A percentile compares a stretch with the other conserved stretches of the same genome.
Conservation (phyloP, 257 asterid genomes). For the Schizonepeta tenuifolia region DNA sequence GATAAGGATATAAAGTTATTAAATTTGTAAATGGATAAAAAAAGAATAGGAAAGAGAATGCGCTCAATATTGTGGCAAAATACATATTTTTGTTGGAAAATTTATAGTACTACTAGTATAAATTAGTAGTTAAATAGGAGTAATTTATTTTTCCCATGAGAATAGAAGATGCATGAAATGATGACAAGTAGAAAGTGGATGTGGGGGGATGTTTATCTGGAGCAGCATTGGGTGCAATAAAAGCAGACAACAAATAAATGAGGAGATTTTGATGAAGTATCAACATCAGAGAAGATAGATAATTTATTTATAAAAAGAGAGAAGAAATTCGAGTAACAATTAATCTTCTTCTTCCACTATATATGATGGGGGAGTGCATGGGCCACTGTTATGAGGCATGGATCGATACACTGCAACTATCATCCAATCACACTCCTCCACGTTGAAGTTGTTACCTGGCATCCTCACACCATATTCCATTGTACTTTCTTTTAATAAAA, state of each 20-base stretch:
- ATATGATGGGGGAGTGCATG: slow-evolving; percentile 37
- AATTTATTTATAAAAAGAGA: neutral
- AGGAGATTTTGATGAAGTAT: slow-evolving; percentile 44
- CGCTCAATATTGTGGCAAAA: no score
- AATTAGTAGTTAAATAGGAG: no score
- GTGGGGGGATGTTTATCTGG: slow-evolving; percentile 32
- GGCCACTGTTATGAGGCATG: slow-evolving; percentile 48
- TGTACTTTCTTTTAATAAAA: no score
- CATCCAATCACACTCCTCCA: slow-evolving; percentile 49
- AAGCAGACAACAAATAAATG: slow-evolving; percentile 50
- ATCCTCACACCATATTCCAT: no score
- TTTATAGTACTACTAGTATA: no score
- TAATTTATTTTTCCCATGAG: no score
- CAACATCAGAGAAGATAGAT: slow-evolving; percentile 45
- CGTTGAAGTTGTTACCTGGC: slow-evolving; percentile 50
- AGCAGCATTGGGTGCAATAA: slow-evolving; percentile 36
- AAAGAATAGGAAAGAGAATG: no score
- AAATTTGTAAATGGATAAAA: no score
- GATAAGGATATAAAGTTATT: no score
- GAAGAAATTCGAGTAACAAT: slow-evolving; percentile 30
- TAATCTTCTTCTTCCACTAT: slow-evolving; percentile 26
- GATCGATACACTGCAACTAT: slow-evolving; percentile 47
- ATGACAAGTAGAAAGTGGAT: slow-evolving; percentile 4
- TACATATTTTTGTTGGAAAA: no score
- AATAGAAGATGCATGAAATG: neutral